A percentile compares a stretch with the other conserved stretches of the same genome.
Conservation (phyloP, 2,329 filamentous ascomycete genomes). For the Colletotrichum sansevieriae region DNA sequence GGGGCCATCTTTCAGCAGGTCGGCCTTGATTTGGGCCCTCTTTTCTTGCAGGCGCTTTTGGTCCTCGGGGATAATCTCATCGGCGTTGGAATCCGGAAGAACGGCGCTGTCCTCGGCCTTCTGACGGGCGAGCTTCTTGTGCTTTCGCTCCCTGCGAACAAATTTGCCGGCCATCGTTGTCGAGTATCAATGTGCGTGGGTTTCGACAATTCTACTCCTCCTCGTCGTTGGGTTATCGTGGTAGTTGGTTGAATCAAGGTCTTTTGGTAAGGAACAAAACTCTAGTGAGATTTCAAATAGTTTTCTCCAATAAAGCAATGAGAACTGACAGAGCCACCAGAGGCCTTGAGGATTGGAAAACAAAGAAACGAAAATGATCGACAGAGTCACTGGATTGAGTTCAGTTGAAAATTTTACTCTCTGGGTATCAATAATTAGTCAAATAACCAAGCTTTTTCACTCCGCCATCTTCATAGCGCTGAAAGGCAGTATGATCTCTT, state of each 20-base stretch:
- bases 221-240: not conserved
- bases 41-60: slow-evolving; percentile 65
- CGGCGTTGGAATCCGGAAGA: slow-evolving; percentile 66
- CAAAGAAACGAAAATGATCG: not conserved
- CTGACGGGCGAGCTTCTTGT: slow-evolving; percentile 75
- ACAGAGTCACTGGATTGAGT: not conserved
- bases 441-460: not conserved
- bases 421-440: slow-evolving; percentile 22
- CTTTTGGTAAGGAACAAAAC: too few relatives aligned
- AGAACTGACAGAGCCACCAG: not conserved
- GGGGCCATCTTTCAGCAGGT: slow-evolving; percentile 63
- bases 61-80: slow-evolving; percentile 62
- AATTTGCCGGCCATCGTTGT: slow-evolving; percentile 64
- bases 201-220: too few relatives aligned
- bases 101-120: slow-evolving; percentile 60
- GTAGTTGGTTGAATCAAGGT: too few relatives aligned
- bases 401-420: not conserved
- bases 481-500: slow-evolving; percentile 29
- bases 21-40: slow-evolving; percentile 67
- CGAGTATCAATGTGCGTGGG: not conserved
- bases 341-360: not conserved
- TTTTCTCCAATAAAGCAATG: not conserved
- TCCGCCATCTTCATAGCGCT: not conserved
- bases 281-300: not conserved
- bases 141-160: slow-evolving; percentile 75